Conservation (phyloP, 2,329 filamentous ascomycete species). For the Plectosphaerella plurivora region DNA sequence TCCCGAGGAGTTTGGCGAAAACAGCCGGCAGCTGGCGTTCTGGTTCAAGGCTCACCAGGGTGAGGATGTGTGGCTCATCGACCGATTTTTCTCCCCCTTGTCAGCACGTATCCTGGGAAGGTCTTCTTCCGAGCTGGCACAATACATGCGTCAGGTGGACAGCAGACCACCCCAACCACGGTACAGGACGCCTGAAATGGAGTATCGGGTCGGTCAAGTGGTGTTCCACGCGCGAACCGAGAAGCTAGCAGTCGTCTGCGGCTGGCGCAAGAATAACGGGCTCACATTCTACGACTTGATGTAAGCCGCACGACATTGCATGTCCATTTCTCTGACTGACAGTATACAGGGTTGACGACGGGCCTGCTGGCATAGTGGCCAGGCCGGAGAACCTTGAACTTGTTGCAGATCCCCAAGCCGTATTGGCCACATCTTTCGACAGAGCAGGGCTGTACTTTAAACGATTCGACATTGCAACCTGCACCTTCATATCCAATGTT, state of each 20-base stretch:
- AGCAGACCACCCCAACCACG: constrained; percentile 30
- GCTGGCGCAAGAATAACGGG: constrained; percentile 63
- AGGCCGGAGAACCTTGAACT: constrained; percentile 10
- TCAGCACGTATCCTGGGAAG: constrained; percentile 34
- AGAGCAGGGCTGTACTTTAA: constrained; percentile 85
- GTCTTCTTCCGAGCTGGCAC: constrained; percentile 8
- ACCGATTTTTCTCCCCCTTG: constrained; percentile 63
- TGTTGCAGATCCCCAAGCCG: constrained; percentile 6
- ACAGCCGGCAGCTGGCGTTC: constrained; percentile 11
- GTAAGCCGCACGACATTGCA: constrained; percentile 48
- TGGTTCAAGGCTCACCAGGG: constrained; percentile 45
- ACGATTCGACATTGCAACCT: constrained; percentile 65
- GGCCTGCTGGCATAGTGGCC: constrained; percentile 7
- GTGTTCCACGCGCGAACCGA: constrained; percentile 78
- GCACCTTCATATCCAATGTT: constrained; percentile 76
- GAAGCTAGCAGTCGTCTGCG: constrained; percentile 78
- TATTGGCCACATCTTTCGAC: constrained; percentile 53
- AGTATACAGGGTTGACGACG: constrained; percentile 3
- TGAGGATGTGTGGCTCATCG: constrained; percentile 68
- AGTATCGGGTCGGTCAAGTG: constrained; percentile 72
- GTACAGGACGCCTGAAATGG: constrained; percentile 17
- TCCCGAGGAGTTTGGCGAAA: constrained; percentile 9
- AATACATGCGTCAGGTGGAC: constrained; percentile 40
- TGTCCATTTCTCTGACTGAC: background rate
- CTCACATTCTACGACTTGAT: constrained; percentile 72